Base-by-base conservation (phyloP, 2,329 filamentous ascomycete genomes). In the Ophiocordyceps sinensis region DNA sequence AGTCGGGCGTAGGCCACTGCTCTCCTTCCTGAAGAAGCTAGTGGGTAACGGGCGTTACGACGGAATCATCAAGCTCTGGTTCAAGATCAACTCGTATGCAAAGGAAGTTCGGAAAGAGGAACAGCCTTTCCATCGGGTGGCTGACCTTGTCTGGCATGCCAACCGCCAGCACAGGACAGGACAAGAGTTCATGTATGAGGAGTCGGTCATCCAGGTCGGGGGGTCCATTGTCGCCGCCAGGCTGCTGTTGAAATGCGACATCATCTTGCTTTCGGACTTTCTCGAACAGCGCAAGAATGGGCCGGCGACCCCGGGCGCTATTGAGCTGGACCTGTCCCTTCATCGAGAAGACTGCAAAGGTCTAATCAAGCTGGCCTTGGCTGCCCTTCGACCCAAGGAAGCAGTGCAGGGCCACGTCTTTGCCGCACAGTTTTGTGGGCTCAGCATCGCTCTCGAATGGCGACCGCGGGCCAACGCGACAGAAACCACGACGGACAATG, bases 321-420 rank as follows among this genome's bases (percentile, higher is more conserved):
- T 55, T 12, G 43, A 45, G 1, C n/a, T 59, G 2, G 51, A 62
- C 23, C 46, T 61, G 10, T 41, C 45, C 9, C 23, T 40, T 12
- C 60, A 62, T 35, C 56, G 63, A 9, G 40, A 51, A 1, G 61
- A 66, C 10, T 72, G 69, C 45, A 39, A 55, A 1, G 37, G 35
- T 0, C 51, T 77, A 10, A 60, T 67, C n/a, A 30, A 59, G 0
- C 49, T 52, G 0, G 69, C 72, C 0, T 40, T 36, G 2, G 40
- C 32, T 1, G 53, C 60, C 0, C 55, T 53, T 5, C 58, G 65
- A 28, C 53, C 61, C 1, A 56, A 63, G 4, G 64, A 70, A n/a
- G 54, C 70, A 44, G 60, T 65, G 0, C 70, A 78, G 48, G 70
- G 64, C 0, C 59, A 69, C 36, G 56, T 77, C 21, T 71, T 69